Percentiles rank a stretch among this genome's conserved stretches.
These are phyloP conservation scores for Alternaria tenuissima DNA, from an alignment of 2,329 filamentous ascomycete genomes.

Conservation along the genomic window DNA sequence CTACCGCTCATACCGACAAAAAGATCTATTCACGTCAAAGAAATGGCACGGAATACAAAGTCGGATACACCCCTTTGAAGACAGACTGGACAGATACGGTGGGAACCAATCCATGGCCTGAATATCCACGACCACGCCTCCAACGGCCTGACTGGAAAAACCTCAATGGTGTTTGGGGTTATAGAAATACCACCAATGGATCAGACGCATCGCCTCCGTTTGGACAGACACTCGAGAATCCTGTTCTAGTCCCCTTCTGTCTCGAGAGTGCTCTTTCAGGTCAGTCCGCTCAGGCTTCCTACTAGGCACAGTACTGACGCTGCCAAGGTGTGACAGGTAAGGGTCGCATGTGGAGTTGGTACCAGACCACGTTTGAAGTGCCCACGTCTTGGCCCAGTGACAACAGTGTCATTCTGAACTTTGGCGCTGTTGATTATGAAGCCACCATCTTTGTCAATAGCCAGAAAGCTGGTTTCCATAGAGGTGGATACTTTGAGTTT, in stretches of 20 bases:
- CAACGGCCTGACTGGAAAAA: constrained; percentile 63
- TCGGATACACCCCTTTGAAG: constrained; percentile 44
- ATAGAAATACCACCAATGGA: constrained; percentile 53
- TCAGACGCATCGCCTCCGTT: constrained; percentile 57
- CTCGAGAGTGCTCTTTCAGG: constrained; percentile 63
- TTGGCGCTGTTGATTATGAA: constrained; percentile 67
- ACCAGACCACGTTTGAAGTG: constrained; percentile 61
- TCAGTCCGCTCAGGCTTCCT: constrained; percentile 21
- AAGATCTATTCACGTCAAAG: constrained; percentile 27
- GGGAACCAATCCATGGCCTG: constrained; percentile 64
- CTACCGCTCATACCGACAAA: constrained; percentile 19
- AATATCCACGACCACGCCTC: constrained; percentile 66
- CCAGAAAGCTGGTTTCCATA: constrained; percentile 60
- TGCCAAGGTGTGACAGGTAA: constrained; percentile 52
- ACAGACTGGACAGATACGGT: constrained; percentile 62
- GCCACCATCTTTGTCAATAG: constrained; percentile 68
- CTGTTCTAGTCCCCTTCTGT: constrained; percentile 63
- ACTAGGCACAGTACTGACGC: constrained; percentile 51
- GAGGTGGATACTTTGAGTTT: constrained; percentile 70
- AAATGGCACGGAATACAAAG: constrained; percentile 43
- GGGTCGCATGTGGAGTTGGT: constrained; percentile 56
- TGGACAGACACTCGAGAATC: constrained; percentile 51
- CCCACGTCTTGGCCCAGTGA: constrained; percentile 56
- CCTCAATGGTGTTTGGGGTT: constrained; percentile 68
- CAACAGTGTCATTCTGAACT: constrained; percentile 61